phyloP scores from a whole-genome alignment of 1,284 basidiomycete genomes.

The Leccinum brunneo-olivaceum region DNA sequence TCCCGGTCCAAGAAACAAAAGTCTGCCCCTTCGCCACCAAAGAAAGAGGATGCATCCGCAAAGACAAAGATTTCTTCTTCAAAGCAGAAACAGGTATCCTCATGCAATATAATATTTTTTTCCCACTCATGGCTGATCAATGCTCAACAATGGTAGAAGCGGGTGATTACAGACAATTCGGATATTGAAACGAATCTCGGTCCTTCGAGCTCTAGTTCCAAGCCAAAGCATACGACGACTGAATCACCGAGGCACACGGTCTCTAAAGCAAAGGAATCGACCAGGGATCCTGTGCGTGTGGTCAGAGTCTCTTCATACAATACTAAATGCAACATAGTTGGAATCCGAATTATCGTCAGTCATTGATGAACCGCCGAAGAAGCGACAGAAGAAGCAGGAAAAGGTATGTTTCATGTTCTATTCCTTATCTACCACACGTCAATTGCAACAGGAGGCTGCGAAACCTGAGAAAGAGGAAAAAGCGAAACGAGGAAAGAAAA shows the following conservation, averaged over 20 bases:
- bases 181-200: conserved; percentile 13
- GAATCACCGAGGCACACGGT: conserved; percentile 4
- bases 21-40: conserved; percentile 5
- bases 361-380: conserved; percentile 49
- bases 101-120: too few species aligned
- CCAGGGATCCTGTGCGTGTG: conserved; percentile 19
- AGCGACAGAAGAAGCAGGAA: conserved; percentile 30
- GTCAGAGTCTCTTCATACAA: background rate
- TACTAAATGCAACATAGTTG: conserved; percentile 35
- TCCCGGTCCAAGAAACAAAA: conserved; percentile 1
- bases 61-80: conserved; percentile 1
- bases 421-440: background rate
- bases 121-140: background rate
- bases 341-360: conserved; percentile 59
- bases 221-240: background rate
- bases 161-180: conserved; percentile 4
- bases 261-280: conserved; percentile 7
- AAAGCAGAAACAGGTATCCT: conserved; percentile 12
- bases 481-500: conserved; percentile 29
- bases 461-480: conserved; percentile 20
- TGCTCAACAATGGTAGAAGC: background rate
- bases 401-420: conserved; percentile 20
- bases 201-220: conserved; percentile 10
- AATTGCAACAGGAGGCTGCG: conserved; percentile 8
- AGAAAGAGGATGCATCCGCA: conserved; percentile 11